Evolutionary conservation across 2,329 filamentous ascomycete genomes (phyloP).

Genomic region (Lachnellula hyalina): DNA sequence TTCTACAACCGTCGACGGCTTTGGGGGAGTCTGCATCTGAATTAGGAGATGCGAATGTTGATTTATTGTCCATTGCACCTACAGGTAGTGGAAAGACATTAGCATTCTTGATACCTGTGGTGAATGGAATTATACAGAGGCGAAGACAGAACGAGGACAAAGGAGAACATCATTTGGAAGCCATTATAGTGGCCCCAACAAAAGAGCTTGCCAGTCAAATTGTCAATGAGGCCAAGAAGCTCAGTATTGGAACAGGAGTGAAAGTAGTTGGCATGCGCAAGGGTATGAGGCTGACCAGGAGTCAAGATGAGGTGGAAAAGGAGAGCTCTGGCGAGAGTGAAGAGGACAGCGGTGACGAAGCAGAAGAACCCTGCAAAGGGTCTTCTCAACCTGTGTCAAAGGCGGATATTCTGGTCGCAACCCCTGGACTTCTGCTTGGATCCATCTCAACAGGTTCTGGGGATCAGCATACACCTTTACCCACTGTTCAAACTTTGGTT

Average conservation of each 20-base stretch:
- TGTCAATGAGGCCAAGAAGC: constrained; percentile 78
- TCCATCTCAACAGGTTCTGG: constrained; percentile 50
- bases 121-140: constrained; percentile 66
- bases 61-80: constrained; percentile 84
- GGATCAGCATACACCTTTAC: constrained; percentile 45
- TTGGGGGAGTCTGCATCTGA: constrained; percentile 36
- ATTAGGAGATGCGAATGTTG: constrained; percentile 39
- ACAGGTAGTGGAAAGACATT: constrained; percentile 97
- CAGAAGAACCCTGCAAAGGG: constrained; percentile 33
- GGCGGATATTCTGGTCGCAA: constrained; percentile 75
- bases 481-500: constrained; percentile 67
- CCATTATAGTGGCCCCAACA: constrained; percentile 71
- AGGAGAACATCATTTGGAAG: constrained; percentile 52
- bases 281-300: constrained; percentile 62
- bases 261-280: constrained; percentile 80
- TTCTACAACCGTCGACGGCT: constrained; percentile 55
- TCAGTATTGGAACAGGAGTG: constrained; percentile 70
- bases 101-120: constrained; percentile 81
- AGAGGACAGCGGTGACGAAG: constrained; percentile 29
- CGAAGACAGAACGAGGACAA: constrained; percentile 34
- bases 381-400: constrained; percentile 52
- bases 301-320: constrained; percentile 29
- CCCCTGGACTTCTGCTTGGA: constrained; percentile 72
- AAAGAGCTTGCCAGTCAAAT: constrained; percentile 76
- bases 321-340: constrained; percentile 31